Conservation (phyloP, 768 basidiomycete species). For the Hericium coralloides region DNA sequence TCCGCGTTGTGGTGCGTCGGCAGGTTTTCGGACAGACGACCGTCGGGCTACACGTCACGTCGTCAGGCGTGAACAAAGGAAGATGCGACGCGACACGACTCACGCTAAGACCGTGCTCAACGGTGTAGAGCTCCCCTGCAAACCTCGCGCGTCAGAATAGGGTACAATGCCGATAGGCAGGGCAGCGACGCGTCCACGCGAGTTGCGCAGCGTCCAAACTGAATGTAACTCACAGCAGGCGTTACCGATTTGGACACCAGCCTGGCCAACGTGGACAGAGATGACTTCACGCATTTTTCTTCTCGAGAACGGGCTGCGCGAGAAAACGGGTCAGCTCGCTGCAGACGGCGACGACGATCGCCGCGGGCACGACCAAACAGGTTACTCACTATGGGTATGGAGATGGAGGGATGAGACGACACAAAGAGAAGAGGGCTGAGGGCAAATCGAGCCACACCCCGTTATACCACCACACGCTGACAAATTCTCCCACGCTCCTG, state of each 20-base stretch:
- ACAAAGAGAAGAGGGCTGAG: constrained; percentile 32
- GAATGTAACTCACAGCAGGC: constrained; percentile 80
- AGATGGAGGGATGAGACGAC: constrained; percentile 23
- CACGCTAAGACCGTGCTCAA: constrained; percentile 96
- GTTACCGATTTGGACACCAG: constrained; percentile 96
- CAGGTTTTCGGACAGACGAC: constrained; percentile 76
- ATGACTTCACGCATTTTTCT: constrained; percentile 89
- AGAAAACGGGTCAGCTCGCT: not conserved
- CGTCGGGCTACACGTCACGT: constrained; percentile 69
- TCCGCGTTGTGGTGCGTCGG: constrained; percentile 60
- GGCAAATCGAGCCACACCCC: constrained; percentile 17
- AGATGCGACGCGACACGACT: constrained; percentile 25
- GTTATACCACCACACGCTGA: constrained; percentile 10
- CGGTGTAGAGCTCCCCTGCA: constrained; percentile 95
- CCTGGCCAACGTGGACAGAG: constrained; percentile 97
- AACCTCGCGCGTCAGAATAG: constrained; percentile 5
- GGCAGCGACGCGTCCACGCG: constrained; percentile 6
- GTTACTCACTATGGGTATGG: constrained; percentile 14
- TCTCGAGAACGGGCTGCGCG: constrained; percentile 11
- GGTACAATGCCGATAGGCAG: not conserved
- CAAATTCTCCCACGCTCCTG: constrained; percentile 1
- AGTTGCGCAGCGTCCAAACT: not conserved
- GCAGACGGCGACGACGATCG: not conserved
- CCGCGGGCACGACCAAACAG: constrained; percentile 6
- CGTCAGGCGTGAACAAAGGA: constrained; percentile 6